Percentiles rank a stretch among this genome's conserved stretches.
Conservation (phyloP, 495 filamentous ascomycete genomes). For the Hypomontagnella monticulosa region DNA sequence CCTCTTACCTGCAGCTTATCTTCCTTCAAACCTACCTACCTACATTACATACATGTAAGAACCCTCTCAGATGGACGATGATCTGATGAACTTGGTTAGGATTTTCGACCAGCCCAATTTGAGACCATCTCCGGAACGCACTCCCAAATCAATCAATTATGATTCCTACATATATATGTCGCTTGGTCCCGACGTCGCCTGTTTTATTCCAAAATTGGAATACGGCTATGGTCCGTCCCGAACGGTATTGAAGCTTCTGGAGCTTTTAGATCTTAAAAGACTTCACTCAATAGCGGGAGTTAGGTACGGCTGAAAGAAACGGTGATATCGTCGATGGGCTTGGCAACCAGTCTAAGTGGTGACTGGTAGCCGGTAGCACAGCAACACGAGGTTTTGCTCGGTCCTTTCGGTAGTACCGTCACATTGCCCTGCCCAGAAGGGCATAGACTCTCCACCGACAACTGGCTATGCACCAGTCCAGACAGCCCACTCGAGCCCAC, state of each 20-base stretch:
- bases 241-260: neutral
- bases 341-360: slow-evolving; percentile 27
- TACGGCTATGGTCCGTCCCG: neutral
- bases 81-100: too few relatives aligned
- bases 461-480: slow-evolving; percentile 29
- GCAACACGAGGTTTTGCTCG: slow-evolving; percentile 48
- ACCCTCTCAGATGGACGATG: too few relatives aligned
- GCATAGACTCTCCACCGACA: slow-evolving; percentile 29
- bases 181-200: neutral
- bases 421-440: slow-evolving; percentile 26
- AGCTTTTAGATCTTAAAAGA: neutral
- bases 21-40: too few relatives aligned
- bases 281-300: neutral
- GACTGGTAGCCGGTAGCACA: slow-evolving; percentile 30
- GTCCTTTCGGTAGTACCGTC: slow-evolving; percentile 41
- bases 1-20: too few relatives aligned
- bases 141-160: neutral
- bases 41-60: too few relatives aligned
- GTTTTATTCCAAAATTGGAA: neutral
- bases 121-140: too few relatives aligned
- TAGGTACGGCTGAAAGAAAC: neutral
- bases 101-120: too few relatives aligned
- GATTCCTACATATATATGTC: neutral
- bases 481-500: slow-evolving; percentile 36
- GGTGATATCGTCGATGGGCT: slow-evolving; percentile 20